These are phyloP conservation scores for Kalmusia sp. DNA, from an alignment of 2,329 filamentous ascomycete genomes.

Conservation along the genomic window DNA sequence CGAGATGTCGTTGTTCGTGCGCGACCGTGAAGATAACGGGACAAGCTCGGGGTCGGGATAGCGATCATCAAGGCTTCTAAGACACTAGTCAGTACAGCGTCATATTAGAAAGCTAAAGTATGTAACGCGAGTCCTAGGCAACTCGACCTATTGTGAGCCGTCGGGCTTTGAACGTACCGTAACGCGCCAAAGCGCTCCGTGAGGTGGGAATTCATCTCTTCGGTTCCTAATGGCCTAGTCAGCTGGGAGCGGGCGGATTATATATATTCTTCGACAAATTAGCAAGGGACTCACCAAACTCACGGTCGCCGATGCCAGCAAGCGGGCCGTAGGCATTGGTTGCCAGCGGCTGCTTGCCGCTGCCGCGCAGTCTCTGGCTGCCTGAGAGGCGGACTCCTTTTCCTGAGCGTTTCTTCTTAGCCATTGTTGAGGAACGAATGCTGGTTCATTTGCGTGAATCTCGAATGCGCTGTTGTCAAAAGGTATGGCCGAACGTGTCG, in stretches of 20 bases:
- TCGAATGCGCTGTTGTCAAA: neutral
- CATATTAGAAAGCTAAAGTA: no score
- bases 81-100: neutral
- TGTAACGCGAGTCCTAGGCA: no score
- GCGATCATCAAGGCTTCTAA: neutral
- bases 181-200: slow-evolving; percentile 18
- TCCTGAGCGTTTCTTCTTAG: neutral
- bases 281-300: neutral
- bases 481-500: no score
- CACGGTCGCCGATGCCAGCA: neutral
- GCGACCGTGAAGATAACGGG: slow-evolving; percentile 16
- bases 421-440: neutral
- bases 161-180: neutral
- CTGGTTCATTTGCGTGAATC: neutral
- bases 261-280: neutral
- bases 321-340: neutral
- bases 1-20: slow-evolving; percentile 32
- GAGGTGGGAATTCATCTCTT: slow-evolving; percentile 24
- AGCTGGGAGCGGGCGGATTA: neutral
- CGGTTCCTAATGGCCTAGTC: slow-evolving; percentile 2
- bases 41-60: slow-evolving; percentile 20
- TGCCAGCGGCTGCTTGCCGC: no score
- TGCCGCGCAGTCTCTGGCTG: neutral
- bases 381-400: neutral
- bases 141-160: no score